Percentiles rank a stretch among this genome's conserved stretches.
Evolutionary conservation across 2,329 filamentous ascomycete species (phyloP).

Genomic region (Penicillium polonicum): DNA sequence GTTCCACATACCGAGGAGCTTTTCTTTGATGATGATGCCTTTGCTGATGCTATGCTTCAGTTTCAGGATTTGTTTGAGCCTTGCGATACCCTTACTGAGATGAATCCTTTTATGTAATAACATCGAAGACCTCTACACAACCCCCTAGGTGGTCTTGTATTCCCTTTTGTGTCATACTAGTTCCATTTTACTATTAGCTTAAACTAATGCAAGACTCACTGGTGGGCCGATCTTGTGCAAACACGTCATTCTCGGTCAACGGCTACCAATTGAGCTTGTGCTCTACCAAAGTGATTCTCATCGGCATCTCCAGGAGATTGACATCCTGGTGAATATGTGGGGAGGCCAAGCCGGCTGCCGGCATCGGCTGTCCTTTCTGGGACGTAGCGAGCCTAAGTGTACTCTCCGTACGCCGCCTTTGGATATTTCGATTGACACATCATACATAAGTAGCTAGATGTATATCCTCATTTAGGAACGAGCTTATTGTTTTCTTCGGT

Average conservation of each 20-base stretch:
- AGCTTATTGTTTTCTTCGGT: not conserved
- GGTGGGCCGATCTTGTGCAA: no score
- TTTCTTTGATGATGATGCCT: constrained; percentile 13
- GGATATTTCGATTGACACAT: not conserved
- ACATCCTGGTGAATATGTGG: not conserved
- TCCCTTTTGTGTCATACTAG: no score
- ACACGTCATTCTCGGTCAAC: no score
- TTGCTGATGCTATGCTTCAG: constrained; percentile 13
- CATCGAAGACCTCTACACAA: no score
- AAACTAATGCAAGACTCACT: no score
- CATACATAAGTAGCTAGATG: not conserved
- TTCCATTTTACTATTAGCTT: no score
- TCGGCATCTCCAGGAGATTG: no score
- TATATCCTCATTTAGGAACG: not conserved
- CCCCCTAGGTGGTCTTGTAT: no score
- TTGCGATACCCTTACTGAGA: constrained; percentile 8
- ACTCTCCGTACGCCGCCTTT: not conserved
- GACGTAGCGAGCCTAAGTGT: not conserved
- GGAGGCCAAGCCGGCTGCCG: not conserved
- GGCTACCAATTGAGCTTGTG: no score
- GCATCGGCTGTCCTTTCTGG: not conserved
- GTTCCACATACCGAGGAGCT: constrained; percentile 14
- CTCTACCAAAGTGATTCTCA: no score
- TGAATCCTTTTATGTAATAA: constrained; percentile 4
- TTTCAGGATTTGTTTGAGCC: constrained; percentile 14